Conservation (phyloP, 345 rosid species). For the Odontarrhena argentea region DNA sequence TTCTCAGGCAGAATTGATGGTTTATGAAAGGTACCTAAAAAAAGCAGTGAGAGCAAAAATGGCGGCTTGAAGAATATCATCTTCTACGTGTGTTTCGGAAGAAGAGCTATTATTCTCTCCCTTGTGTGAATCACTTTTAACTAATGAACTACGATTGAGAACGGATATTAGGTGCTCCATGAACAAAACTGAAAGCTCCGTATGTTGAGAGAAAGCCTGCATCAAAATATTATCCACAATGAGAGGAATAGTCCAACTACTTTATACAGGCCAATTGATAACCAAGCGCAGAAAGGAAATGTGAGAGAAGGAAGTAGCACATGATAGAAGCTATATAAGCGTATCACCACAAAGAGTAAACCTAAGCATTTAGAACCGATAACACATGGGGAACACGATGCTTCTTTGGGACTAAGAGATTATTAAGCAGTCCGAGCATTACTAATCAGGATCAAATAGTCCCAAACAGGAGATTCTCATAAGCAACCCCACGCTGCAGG, state of each 20-base stretch:
- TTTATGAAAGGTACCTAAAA: constrained; percentile 56
- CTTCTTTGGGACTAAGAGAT: not conserved
- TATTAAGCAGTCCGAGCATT: constrained; percentile 7
- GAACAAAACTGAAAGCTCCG: constrained; percentile 66
- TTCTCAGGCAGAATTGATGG: constrained; percentile 12
- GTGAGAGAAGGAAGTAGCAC: not conserved
- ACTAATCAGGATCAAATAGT: constrained; percentile 16
- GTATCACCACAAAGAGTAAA: constrained; percentile 6
- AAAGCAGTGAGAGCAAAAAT: constrained; percentile 87
- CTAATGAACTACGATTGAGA: constrained; percentile 62
- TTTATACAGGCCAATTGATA: not conserved
- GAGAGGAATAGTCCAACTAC: constrained; percentile 2
- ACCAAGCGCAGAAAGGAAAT: not conserved
- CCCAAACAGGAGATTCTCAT: constrained; percentile 10
- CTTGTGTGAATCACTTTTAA: constrained; percentile 60
- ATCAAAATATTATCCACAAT: constrained; percentile 33
- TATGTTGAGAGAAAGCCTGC: constrained; percentile 88
- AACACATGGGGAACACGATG: constrained; percentile 4
- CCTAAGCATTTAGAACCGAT: not conserved
- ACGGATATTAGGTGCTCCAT: constrained; percentile 79
- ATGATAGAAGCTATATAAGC: constrained; percentile 5
- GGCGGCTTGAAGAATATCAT: constrained; percentile 81
- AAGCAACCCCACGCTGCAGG: constrained; percentile 9
- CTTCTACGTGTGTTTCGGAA: constrained; percentile 57
- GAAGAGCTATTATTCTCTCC: constrained; percentile 54